phyloP scores from a whole-genome alignment of 148 eudicot species.

The Rhododendron kiyosumense region DNA sequence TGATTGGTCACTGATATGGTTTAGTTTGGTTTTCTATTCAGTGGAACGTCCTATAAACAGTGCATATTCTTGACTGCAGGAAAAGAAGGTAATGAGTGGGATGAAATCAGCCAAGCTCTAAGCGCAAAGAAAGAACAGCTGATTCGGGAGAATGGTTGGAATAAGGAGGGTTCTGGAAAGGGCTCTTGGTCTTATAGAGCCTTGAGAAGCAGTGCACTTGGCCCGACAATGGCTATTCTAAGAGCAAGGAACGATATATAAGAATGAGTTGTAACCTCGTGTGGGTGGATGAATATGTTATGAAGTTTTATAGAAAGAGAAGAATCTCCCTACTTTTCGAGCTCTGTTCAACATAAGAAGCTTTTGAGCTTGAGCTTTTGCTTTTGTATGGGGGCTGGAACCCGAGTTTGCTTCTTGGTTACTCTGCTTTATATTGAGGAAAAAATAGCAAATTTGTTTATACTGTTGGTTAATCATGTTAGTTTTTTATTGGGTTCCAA shows the following conservation, averaged over 20 bases:
- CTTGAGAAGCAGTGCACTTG: slow-evolving; percentile 54
- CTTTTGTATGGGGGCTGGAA: not conserved
- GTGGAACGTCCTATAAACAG: not conserved
- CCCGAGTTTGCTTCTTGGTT: not conserved
- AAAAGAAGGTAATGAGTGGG: slow-evolving; percentile 49
- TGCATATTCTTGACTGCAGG: slow-evolving; percentile 5
- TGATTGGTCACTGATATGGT: not conserved
- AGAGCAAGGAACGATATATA: slow-evolving; percentile 46
- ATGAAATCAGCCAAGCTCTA: slow-evolving; percentile 49
- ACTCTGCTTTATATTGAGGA: not conserved
- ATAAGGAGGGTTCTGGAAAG: slow-evolving; percentile 29
- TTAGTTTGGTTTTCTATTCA: not conserved
- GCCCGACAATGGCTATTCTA: slow-evolving; percentile 68
- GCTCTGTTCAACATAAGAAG: not conserved
- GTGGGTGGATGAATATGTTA: not conserved
- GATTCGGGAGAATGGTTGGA: slow-evolving; percentile 43
- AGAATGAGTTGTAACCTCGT: not conserved
- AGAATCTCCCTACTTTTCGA: not conserved
- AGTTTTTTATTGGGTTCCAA: not conserved
- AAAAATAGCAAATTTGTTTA: not conserved
- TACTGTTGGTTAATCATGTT: not conserved
- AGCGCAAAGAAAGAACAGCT: slow-evolving; percentile 60
- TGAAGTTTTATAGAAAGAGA: not conserved
- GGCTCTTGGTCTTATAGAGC: slow-evolving; percentile 65
- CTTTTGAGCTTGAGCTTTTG: not conserved